Percentiles rank a stretch among this genome's conserved stretches.
These are phyloP conservation scores for Cercophora newfieldiana DNA, from an alignment of 495 filamentous ascomycete species.

Conservation along the genomic window DNA sequence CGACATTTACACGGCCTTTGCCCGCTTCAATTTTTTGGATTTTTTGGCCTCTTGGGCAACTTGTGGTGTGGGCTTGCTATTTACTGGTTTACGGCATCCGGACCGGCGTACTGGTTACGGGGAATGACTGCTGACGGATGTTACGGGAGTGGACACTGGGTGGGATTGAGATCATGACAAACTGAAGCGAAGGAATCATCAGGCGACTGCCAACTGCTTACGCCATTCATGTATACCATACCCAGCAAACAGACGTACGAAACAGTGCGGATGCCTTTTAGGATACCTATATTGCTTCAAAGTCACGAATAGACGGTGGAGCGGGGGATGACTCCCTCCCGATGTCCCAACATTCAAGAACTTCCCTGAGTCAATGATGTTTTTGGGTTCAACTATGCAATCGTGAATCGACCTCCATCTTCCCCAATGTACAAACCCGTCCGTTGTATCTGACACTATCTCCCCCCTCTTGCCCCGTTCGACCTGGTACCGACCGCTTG, in stretches of 20 bases:
- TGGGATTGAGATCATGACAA: not conserved
- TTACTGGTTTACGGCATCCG: not conserved
- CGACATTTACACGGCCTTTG: constrained; percentile 13
- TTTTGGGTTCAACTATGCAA: no score
- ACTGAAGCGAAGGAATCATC: not conserved
- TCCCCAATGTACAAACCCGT: no score
- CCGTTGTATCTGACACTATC: not conserved
- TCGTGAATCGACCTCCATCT: no score
- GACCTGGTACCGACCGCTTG: not conserved
- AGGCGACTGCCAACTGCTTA: not conserved
- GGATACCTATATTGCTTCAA: not conserved
- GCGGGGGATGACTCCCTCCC: not conserved
- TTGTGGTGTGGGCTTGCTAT: not conserved
- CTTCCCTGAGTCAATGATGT: no score
- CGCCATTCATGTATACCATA: not conserved
- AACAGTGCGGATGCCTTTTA: not conserved
- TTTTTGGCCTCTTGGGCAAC: not conserved
- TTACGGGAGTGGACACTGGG: not conserved
- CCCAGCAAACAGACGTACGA: not conserved
- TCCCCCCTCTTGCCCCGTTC: not conserved
- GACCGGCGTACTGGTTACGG: not conserved
- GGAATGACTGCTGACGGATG: not conserved
- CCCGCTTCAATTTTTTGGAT: not conserved
- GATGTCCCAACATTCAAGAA: no score
- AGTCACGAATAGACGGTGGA: not conserved